These are phyloP conservation scores for Populus nigra DNA, from an alignment of 345 rosid genomes.

Conservation along the genomic window DNA sequence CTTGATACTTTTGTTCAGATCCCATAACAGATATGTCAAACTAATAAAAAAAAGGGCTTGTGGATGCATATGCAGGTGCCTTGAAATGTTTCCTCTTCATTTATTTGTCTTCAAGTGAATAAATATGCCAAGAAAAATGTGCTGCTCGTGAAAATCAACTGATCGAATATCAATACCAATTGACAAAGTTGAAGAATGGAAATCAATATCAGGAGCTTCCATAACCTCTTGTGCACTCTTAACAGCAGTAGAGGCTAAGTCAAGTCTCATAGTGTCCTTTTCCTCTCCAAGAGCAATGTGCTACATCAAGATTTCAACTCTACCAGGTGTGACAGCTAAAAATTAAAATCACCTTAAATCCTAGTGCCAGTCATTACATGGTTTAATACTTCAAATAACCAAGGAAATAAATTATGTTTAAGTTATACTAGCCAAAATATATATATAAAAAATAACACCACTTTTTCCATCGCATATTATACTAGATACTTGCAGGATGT, in stretches of 20 bases:
- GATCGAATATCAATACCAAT: slow-evolving; percentile 17
- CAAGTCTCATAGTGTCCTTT: neutral
- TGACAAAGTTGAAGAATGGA: slow-evolving; percentile 34
- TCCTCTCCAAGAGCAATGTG: neutral
- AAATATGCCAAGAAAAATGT: neutral
- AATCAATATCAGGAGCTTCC: slow-evolving; percentile 16
- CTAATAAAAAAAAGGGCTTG: neutral
- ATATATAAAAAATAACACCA: no score
- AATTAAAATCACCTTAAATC: no score
- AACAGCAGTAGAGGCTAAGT: slow-evolving; percentile 22
- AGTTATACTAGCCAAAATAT: no score
- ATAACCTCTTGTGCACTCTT: slow-evolving; percentile 11
- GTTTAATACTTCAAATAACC: no score
- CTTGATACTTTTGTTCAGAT: neutral
- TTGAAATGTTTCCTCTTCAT: neutral
- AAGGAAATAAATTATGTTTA: no score
- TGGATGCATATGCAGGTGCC: neutral
- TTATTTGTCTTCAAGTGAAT: neutral
- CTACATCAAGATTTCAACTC: neutral
- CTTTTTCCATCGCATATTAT: no score
- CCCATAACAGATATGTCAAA: neutral
- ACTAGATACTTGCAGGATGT: no score
- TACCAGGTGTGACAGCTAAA: no score
- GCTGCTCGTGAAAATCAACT: slow-evolving; percentile 28
- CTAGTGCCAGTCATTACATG: no score